Conservation (phyloP, 129 eudicot genomes). For the Chrysanthemum makinoi region DNA sequence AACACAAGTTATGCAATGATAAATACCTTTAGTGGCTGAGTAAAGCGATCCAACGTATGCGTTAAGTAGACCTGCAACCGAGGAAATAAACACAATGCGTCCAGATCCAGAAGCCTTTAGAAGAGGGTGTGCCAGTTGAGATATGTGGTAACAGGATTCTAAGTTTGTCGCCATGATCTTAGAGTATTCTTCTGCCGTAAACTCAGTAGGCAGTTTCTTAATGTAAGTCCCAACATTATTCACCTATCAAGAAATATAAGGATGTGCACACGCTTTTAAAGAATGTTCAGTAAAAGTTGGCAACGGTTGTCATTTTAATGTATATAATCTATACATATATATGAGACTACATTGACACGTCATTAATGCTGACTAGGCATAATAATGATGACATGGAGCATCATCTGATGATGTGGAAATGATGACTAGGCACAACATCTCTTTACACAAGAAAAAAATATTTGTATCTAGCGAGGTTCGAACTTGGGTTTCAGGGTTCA, state of each 20-base stretch:
- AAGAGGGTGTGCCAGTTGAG: conserved; percentile 32
- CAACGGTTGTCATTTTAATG: too few species aligned
- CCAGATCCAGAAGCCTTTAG: conserved; percentile 25
- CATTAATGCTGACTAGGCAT: too few species aligned
- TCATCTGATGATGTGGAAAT: too few species aligned
- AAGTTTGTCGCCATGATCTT: conserved; percentile 26
- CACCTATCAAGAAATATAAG: background rate
- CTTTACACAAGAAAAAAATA: too few species aligned
- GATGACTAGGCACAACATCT: too few species aligned
- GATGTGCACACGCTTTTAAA: too few species aligned
- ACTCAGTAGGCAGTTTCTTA: conserved; percentile 13
- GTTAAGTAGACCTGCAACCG: conserved; percentile 47
- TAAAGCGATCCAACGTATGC: conserved; percentile 43
- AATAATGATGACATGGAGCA: too few species aligned
- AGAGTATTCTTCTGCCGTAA: conserved; percentile 27
- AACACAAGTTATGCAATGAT: background rate
- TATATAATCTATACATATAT: too few species aligned
- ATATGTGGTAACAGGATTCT: conserved; percentile 28
- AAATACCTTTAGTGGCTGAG: conserved; percentile 53
- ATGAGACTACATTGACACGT: too few species aligned
- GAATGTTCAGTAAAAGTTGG: background rate
- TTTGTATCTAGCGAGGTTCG: too few species aligned
- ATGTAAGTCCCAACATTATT: conserved; percentile 29
- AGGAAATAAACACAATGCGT: conserved; percentile 31
- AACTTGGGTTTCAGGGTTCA: too few species aligned